These are phyloP conservation scores for Wakefieldia striispora DNA, from an alignment of 768 basidiomycete genomes.

Conservation along the genomic window DNA sequence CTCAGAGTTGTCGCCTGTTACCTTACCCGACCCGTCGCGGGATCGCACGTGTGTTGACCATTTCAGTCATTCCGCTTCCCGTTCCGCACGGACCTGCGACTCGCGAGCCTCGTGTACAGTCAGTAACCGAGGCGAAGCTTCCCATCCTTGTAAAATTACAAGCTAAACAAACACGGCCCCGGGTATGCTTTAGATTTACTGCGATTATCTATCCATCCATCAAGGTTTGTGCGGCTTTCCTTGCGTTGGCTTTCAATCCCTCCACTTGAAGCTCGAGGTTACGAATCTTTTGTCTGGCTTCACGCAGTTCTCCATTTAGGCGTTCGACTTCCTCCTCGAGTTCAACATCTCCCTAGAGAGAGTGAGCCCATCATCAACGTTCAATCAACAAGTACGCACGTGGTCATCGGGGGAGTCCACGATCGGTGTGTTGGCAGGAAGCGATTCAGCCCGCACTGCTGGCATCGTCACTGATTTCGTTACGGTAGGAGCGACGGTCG, in stretches of 20 bases:
- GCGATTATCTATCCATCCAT: constrained; percentile 23
- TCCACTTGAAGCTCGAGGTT: constrained; percentile 84
- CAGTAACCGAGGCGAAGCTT: background rate
- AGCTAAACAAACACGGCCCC: background rate
- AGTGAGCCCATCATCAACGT: background rate
- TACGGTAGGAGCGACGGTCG: constrained; percentile 32
- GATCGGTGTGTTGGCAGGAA: constrained; percentile 1
- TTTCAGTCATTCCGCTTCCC: background rate
- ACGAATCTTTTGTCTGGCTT: constrained; percentile 78
- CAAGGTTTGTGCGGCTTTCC: constrained; percentile 69
- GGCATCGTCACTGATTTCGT: constrained; percentile 30
- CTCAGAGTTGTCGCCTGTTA: background rate
- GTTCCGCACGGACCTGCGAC: background rate
- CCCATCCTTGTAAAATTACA: background rate
- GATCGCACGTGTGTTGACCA: constrained; percentile 17
- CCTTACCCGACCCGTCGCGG: background rate
- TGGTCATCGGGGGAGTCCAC: constrained; percentile 18
- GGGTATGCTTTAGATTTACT: constrained; percentile 4
- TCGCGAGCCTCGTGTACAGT: constrained; percentile 6
- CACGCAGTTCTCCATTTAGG: constrained; percentile 66
- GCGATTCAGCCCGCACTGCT: constrained; percentile 13
- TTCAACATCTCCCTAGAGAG: constrained; percentile 16
- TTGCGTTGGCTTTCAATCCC: constrained; percentile 67
- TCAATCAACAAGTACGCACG: constrained; percentile 26
- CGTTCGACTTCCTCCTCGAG: constrained; percentile 59